Evolutionary conservation across 768 basidiomycete genomes (phyloP), one percentile per base, ranked within the genome.

Genomic region (Kwoniella bestiolae): DNA sequence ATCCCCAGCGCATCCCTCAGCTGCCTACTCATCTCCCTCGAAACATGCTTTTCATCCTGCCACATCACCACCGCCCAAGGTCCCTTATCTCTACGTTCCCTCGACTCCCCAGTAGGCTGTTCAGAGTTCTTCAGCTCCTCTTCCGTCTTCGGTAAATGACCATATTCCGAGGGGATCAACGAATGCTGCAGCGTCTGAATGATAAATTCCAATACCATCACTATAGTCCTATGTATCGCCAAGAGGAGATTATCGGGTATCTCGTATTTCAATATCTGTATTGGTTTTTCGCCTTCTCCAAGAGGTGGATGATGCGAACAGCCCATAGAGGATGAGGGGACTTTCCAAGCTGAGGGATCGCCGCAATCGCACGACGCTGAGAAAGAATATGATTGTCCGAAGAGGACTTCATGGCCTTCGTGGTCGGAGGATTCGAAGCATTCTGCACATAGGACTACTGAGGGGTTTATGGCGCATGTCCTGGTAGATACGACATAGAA

Each of bases 31-130:
- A 96, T 88, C 75, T 98, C 93, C 56, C 90, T 88, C 73, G 89
- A 90, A 0, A 92, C 93, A 80, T 97, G 96, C 72, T 94, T 95
- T 80, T 99, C 96, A 80, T 96, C 94, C 82, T 94, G 94, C 94
- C 94, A 97, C 4, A 98, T 82, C 28, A 95, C 84, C 63, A 97
- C 72, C 9, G 68, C 60, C 73, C 75, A 79, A 5, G 73, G 71
- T 25, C 71, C 73, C 26, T 50, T 62, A 26, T 65, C 60, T 51
- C 72, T 53, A n/a, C 29, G 29, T 9, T 66, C 61, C 14, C 38
- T 69, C 5, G 61, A 38, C 34, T 71, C 70, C 16, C 45, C 69
- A 4, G 68, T 73, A 12, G 25, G 23, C 12, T 7, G 21, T 25
- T 67, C 66, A n/a, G 34, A 18, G 1, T 62, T 29, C 11, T 23